Percentiles rank a stretch among this genome's conserved stretches.
Conservation (phyloP, 345 rosid genomes). For the Pseudoturritis turrita region DNA sequence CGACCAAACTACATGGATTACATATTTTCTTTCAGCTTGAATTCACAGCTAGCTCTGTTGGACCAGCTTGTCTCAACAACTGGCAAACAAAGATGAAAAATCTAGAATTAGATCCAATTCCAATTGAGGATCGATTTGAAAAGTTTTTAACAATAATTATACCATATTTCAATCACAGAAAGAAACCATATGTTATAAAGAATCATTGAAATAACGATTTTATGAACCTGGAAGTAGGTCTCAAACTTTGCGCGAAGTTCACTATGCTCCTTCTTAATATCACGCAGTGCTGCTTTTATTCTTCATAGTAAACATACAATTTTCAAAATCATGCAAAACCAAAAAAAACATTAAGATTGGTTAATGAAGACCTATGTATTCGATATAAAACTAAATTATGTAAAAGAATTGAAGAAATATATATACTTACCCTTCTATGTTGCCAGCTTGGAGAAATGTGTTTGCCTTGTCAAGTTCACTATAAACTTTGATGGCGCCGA, state of each 20-base stretch:
- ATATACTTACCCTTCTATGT: slow-evolving; percentile 15
- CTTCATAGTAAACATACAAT: neutral
- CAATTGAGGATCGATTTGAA: neutral
- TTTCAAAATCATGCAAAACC: neutral
- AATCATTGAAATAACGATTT: neutral
- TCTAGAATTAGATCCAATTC: neutral
- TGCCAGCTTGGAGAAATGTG: slow-evolving; percentile 11
- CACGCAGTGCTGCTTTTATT: slow-evolving; percentile 5
- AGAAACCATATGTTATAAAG: neutral
- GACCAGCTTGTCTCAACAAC: slow-evolving; percentile 31
- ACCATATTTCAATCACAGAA: neutral
- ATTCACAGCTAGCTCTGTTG: slow-evolving; percentile 25
- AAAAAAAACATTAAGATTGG: too few species aligned
- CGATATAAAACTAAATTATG: neutral
- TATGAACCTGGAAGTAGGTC: slow-evolving; percentile 21
- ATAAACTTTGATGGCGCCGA: slow-evolving; percentile 13
- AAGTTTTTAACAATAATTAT: neutral
- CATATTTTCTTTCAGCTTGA: slow-evolving; percentile 11
- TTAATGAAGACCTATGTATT: neutral
- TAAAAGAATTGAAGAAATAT: neutral
- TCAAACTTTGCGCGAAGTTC: slow-evolving; percentile 28
- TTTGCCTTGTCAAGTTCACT: slow-evolving; percentile 17
- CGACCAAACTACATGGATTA: neutral
- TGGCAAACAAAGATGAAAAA: neutral
- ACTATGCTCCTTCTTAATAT: slow-evolving; percentile 24